These are phyloP conservation scores for Mallotus repandus DNA, from an alignment of 441 rosid species.

Conservation along the genomic window DNA sequence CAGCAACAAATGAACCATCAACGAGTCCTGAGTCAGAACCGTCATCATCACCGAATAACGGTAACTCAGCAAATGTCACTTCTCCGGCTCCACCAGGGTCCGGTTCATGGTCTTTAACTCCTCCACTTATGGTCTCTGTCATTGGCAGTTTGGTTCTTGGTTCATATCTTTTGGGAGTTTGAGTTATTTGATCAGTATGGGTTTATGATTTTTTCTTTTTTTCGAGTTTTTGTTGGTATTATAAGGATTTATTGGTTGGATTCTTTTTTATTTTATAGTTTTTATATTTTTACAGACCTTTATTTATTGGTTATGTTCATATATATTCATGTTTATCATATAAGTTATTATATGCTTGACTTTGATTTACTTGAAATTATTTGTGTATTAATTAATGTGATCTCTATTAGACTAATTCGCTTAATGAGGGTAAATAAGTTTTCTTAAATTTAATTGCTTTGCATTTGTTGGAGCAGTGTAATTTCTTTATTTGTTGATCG, in stretches of 20 bases:
- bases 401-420: no score
- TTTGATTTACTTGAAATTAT: no score
- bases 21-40: constrained; percentile 1
- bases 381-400: no score
- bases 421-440: no score
- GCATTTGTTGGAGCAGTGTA: no score
- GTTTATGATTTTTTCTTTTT: not conserved
- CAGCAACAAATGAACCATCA: not conserved
- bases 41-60: constrained; percentile 14
- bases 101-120: constrained; percentile 17
- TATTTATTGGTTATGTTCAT: not conserved
- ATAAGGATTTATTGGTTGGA: not conserved
- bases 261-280: not conserved
- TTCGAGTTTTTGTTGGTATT: not conserved
- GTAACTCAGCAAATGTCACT: not conserved
- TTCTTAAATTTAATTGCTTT: no score
- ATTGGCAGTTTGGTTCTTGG: constrained; percentile 22
- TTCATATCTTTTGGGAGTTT: not conserved
- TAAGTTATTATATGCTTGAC: no score
- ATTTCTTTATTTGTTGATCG: no score
- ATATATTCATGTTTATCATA: no score
- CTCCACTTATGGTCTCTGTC: constrained; percentile 22
- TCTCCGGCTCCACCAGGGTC: constrained; percentile 15
- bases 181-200: not conserved
- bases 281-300: no score